A percentile compares a stretch with the other conserved stretches of the same genome.
phyloP scores from a whole-genome alignment of 208 protist species.

The Wallacemonas rigidus region DNA sequence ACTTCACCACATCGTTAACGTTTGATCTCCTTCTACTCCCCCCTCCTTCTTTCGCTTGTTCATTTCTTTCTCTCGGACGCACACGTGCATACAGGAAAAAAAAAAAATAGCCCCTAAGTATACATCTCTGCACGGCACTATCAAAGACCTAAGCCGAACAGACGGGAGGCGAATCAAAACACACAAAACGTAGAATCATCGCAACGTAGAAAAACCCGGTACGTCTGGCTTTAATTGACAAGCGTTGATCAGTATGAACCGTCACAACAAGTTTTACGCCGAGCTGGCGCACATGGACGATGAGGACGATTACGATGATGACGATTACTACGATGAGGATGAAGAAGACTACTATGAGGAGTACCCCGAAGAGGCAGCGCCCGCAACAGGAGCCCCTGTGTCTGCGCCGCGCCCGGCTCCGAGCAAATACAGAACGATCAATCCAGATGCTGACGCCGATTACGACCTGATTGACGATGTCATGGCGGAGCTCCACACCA shows the following conservation, averaged over 20 bases:
- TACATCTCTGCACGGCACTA: too few species aligned
- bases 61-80: too few species aligned
- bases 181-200: too few species aligned
- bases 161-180: too few species aligned
- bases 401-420: slow-evolving; percentile 7
- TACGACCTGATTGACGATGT: slow-evolving; percentile 51
- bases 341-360: slow-evolving; percentile 37
- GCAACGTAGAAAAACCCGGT: slow-evolving; percentile 4
- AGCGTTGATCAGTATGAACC: slow-evolving; percentile 49
- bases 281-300: slow-evolving; percentile 56
- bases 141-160: too few species aligned
- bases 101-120: too few species aligned
- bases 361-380: slow-evolving; percentile 19
- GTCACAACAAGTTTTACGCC: slow-evolving; percentile 78
- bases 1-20: too few species aligned
- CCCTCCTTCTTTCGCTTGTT: too few species aligned
- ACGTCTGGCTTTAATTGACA: too few species aligned
- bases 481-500: slow-evolving; percentile 37
- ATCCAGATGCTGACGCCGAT: slow-evolving; percentile 45
- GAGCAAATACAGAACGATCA: slow-evolving; percentile 33
- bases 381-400: neutral
- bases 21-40: too few species aligned
- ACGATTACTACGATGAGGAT: slow-evolving; percentile 62
- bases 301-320: slow-evolving; percentile 57
- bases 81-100: too few species aligned